Conservation (phyloP, 2,329 filamentous ascomycete genomes). For the Thermoascus crustaceus region DNA sequence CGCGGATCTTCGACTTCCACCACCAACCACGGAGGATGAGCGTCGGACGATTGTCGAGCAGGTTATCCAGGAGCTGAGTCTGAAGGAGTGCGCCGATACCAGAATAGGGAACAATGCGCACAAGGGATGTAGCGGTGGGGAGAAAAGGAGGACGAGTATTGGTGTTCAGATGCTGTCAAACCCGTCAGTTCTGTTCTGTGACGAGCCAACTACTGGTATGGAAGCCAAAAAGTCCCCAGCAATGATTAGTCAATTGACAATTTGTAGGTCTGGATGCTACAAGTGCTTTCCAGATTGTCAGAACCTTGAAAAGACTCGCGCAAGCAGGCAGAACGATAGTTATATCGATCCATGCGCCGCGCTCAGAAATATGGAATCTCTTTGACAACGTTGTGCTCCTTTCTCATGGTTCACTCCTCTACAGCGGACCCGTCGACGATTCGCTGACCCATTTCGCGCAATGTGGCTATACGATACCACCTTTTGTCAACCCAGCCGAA, state of each 20-base stretch:
- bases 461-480: slow-evolving; percentile 54
- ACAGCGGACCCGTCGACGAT: slow-evolving; percentile 51
- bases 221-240: too few species aligned
- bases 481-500: slow-evolving; percentile 71
- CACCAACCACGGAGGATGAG: slow-evolving; percentile 52
- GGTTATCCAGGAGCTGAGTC: slow-evolving; percentile 64
- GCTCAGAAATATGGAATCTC: slow-evolving; percentile 70
- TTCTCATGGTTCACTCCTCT: slow-evolving; percentile 59
- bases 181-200: slow-evolving; percentile 67
- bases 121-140: slow-evolving; percentile 69
- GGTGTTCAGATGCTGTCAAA: slow-evolving; percentile 73
- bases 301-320: slow-evolving; percentile 61
- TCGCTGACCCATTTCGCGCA: slow-evolving; percentile 58
- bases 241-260: background rate
- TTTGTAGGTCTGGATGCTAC: slow-evolving; percentile 55
- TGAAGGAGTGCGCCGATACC: slow-evolving; percentile 71
- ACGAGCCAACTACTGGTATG: slow-evolving; percentile 66
- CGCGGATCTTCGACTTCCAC: slow-evolving; percentile 61
- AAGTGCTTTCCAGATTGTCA: slow-evolving; percentile 64
- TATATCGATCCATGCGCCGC: slow-evolving; percentile 67
- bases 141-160: slow-evolving; percentile 68
- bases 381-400: slow-evolving; percentile 66
- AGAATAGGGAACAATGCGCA: slow-evolving; percentile 63
- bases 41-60: slow-evolving; percentile 61
- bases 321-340: slow-evolving; percentile 62